Evolutionary conservation across 345 rosid genomes (phyloP).

Genomic region (Bruguiera sexangula): DNA sequence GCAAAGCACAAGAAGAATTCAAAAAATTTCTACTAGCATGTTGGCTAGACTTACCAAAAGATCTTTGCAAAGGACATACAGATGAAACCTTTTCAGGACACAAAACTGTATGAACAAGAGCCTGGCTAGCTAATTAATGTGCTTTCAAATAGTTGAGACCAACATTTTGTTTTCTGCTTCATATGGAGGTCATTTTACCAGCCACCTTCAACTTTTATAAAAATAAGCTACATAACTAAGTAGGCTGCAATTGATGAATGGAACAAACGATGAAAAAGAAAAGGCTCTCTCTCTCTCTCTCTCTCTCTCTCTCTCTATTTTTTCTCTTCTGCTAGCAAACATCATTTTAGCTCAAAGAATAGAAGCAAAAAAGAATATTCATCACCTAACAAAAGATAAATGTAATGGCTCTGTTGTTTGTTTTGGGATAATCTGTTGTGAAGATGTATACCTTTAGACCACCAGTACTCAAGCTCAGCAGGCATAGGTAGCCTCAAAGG

Average conservation of each 20-base stretch:
- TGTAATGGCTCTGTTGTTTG: constrained; percentile 3
- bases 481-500: constrained; percentile 95
- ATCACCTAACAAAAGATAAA: background rate
- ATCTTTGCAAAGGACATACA: background rate
- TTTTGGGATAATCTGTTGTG: background rate
- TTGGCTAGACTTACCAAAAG: background rate
- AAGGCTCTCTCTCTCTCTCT: too few relatives aligned
- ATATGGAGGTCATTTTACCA: background rate
- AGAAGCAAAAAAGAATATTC: background rate
- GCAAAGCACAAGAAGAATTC: too few relatives aligned
- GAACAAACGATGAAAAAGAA: background rate
- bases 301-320: background rate
- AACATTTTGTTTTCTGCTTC: background rate
- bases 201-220: background rate
- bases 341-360: background rate
- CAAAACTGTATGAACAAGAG: background rate
- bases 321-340: background rate
- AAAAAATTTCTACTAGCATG: too few relatives aligned
- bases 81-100: background rate
- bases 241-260: constrained; percentile 4
- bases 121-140: background rate
- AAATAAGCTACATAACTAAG: background rate
- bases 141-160: background rate
- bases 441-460: constrained; percentile 55
- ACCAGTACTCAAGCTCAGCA: constrained; percentile 93